A percentile compares a stretch with the other conserved stretches of the same genome.
phyloP scores from a whole-genome alignment of 2,329 filamentous ascomycete species.

The Fusarium sp. region DNA sequence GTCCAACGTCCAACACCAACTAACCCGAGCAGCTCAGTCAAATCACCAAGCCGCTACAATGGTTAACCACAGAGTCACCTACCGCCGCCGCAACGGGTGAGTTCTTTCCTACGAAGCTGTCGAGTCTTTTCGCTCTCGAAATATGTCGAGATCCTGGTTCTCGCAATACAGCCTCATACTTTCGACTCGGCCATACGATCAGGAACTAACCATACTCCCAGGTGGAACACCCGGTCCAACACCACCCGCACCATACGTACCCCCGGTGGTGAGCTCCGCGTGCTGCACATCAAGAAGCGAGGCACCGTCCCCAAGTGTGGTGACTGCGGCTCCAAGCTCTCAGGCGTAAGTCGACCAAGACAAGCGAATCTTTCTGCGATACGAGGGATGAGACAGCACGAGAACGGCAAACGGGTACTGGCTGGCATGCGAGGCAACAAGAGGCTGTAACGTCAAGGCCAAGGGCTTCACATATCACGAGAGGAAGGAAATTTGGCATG shows the following conservation, averaged over 20 bases:
- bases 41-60: constrained; percentile 59
- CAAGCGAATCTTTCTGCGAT: constrained; percentile 22
- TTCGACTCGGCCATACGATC: constrained; percentile 14
- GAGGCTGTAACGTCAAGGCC: background rate
- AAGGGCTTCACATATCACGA: background rate
- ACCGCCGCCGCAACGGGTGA: constrained; percentile 85
- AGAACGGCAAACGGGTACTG: constrained; percentile 7
- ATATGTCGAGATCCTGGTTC: constrained; percentile 2
- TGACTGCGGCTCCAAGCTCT: constrained; percentile 98
- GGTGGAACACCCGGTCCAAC: constrained; percentile 99
- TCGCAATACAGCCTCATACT: constrained; percentile 2
- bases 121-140: constrained; percentile 21
- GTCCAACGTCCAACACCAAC: constrained; percentile 44
- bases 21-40: constrained; percentile 6
- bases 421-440: background rate
- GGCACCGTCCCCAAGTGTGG: constrained; percentile 98
- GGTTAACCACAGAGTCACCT: constrained; percentile 69
- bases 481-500: background rate
- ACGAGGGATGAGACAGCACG: constrained; percentile 25
- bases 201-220: constrained; percentile 51
- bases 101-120: constrained; percentile 50
- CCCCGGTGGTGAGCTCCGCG: constrained; percentile 92
- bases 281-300: constrained; percentile 99
- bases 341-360: constrained; percentile 80
- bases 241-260: constrained; percentile 96